These are phyloP conservation scores for Trametes sp. DNA, from an alignment of 1,284 basidiomycete genomes.

Conservation along the genomic window DNA sequence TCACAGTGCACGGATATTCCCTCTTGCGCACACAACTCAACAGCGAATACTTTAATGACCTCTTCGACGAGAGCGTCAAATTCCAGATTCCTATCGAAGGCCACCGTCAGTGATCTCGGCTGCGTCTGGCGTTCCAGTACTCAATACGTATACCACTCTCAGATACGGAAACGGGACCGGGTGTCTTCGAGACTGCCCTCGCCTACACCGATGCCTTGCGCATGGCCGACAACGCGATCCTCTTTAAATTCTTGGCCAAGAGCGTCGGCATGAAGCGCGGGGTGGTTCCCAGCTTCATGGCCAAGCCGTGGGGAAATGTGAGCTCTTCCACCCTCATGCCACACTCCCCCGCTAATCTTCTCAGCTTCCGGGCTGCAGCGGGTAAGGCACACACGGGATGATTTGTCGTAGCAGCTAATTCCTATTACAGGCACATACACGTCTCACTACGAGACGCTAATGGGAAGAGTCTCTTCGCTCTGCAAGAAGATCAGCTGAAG, in stretches of 20 bases:
- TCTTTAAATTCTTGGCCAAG: constrained; percentile 95
- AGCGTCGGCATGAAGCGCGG: constrained; percentile 90
- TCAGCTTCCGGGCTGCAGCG: constrained; percentile 90
- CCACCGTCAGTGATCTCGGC: constrained; percentile 72
- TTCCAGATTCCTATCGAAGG: constrained; percentile 91
- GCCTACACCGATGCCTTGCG: constrained; percentile 85
- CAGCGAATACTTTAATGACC: constrained; percentile 87
- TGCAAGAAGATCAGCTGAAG: constrained; percentile 64
- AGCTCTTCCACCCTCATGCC: constrained; percentile 35
- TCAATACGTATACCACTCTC: not conserved
- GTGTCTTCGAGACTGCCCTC: constrained; percentile 93
- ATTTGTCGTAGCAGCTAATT: not conserved
- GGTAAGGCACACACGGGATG: constrained; percentile 55
- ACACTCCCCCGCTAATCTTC: not conserved
- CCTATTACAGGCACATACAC: constrained; percentile 79
- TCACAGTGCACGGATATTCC: constrained; percentile 91
- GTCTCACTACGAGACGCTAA: constrained; percentile 80
- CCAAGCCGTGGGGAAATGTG: constrained; percentile 93
- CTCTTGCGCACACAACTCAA: constrained; percentile 89
- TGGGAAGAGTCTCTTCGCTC: constrained; percentile 85
- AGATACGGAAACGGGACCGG: constrained; percentile 97
- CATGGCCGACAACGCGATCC: constrained; percentile 94
- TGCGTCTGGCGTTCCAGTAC: too few species aligned
- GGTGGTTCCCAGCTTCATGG: constrained; percentile 97
- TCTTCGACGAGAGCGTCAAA: constrained; percentile 80